Percentiles rank a stretch among this genome's conserved stretches.
phyloP scores from a whole-genome alignment of 1,284 basidiomycete species.

The Trametes polyzona region DNA sequence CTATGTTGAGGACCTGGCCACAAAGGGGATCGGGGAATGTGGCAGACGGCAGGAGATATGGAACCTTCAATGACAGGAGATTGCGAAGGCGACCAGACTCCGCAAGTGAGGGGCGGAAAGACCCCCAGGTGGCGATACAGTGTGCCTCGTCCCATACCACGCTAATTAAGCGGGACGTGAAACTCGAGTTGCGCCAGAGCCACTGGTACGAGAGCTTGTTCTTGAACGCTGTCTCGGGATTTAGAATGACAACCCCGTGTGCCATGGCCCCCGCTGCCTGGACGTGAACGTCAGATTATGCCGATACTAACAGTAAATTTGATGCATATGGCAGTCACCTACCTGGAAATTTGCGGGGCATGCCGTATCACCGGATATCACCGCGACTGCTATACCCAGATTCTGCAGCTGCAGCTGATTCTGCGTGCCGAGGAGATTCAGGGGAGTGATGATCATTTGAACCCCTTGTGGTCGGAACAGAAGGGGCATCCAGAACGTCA shows the following conservation, averaged over 20 bases:
- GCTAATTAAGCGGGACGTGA: constrained; percentile 32
- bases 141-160: constrained; percentile 44
- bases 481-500: constrained; percentile 37
- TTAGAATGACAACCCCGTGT: constrained; percentile 39
- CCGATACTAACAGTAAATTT: constrained; percentile 32
- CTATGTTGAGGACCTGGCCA: constrained; percentile 27
- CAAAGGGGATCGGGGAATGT: constrained; percentile 37
- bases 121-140: constrained; percentile 41
- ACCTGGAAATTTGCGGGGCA: constrained; percentile 26
- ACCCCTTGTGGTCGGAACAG: constrained; percentile 32
- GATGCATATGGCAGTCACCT: not conserved
- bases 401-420: constrained; percentile 20
- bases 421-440: constrained; percentile 34
- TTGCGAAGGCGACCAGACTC: constrained; percentile 32
- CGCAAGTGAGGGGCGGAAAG: constrained; percentile 37
- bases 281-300: constrained; percentile 30
- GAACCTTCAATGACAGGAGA: constrained; percentile 34
- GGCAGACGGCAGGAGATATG: constrained; percentile 38
- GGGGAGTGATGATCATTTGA: constrained; percentile 31
- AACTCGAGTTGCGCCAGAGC: constrained; percentile 32
- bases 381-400: constrained; percentile 23
- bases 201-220: constrained; percentile 23
- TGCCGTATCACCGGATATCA: constrained; percentile 26
- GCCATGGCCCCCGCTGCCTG: no score
- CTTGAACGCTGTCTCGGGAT: constrained; percentile 37